These are phyloP conservation scores for Nectriaceae sp. DNA, from an alignment of 2,329 filamentous ascomycete genomes.

Conservation along the genomic window DNA sequence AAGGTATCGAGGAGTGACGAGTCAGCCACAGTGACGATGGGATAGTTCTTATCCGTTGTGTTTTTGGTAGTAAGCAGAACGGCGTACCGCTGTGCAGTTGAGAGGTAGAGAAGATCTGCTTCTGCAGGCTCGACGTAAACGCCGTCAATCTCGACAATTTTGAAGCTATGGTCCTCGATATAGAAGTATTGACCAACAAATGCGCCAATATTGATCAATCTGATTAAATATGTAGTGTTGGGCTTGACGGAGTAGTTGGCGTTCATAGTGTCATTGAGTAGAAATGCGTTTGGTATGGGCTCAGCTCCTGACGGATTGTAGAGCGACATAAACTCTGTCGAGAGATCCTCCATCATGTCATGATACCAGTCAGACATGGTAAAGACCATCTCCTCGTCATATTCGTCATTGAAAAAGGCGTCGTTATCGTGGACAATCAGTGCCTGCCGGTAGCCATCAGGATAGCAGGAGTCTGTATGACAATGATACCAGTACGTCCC, in stretches of 20 bases:
- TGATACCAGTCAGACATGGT: not conserved
- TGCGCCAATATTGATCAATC: not conserved
- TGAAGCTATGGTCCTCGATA: not conserved
- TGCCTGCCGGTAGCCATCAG: not conserved
- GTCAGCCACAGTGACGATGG: not conserved
- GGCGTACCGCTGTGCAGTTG: not conserved
- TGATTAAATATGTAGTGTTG: not conserved
- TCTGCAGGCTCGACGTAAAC: not conserved
- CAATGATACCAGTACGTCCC: constrained; percentile 68
- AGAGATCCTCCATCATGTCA: not conserved
- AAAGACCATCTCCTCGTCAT: not conserved
- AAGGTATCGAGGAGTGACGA: not conserved
- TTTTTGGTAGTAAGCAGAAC: not conserved
- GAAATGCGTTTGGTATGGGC: not conserved
- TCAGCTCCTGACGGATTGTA: not conserved
- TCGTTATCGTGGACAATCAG: not conserved
- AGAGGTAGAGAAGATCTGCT: not conserved
- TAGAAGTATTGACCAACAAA: not conserved
- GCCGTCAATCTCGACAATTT: not conserved
- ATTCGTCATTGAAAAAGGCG: not conserved
- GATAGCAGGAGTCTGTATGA: constrained; percentile 31
- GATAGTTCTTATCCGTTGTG: not conserved
- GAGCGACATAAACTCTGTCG: not conserved
- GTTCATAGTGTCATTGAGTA: not conserved
- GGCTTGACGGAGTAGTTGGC: not conserved